Evolutionary conservation across 2,329 filamentous ascomycete genomes (phyloP), one percentile per base, ranked within the genome.

Genomic region (Penicillium sclerotiorum): DNA sequence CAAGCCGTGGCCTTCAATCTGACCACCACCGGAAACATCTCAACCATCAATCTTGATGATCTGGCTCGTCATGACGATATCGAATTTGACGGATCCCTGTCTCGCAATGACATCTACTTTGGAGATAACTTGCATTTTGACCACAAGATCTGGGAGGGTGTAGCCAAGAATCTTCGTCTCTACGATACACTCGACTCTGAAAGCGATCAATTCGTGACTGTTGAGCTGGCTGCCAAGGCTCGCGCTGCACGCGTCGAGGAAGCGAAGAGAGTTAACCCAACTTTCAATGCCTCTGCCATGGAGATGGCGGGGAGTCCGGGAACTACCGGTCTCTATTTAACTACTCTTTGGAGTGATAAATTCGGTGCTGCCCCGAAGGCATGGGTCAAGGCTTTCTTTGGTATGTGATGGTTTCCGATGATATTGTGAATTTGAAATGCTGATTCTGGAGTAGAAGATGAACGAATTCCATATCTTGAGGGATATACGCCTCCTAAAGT

Each of bases 71-170:
- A 41, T 27, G 39, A 41, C 22, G 23, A 41, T 15, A 28, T 41
- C 11, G 39, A 41, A 41, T 28, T 41, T 11, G 39, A 41, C n/a
- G 39, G 39, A 6, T 41, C 39, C 4, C 39, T 41, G 7, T 41
- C 39, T 2, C 39, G 39, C 5, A 41, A 41, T n/a, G 39, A 41
- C 15, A 41, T 41, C 25, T 41, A 41, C n/a, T 41, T 41, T 17
- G 39, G 39, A 8, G 39, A 41, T 28, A 18, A 41, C 18, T 28
- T 41, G n/a, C 39, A 41, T 28, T 41, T 41, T 28, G 39, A 41
- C 22, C 39, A 22, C n/a, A 27, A 11, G 7, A 18, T 41, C 23
- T 41, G 39, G 39, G 13, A n/a, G 7, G 30, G 11, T 4, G 25
- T 28, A 4, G 39, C 39, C 13, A 15, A 28, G 8, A 28, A 28